Evolutionary conservation across 495 filamentous ascomycete genomes (phyloP).

Genomic region (Penicillium chermesinum): DNA sequence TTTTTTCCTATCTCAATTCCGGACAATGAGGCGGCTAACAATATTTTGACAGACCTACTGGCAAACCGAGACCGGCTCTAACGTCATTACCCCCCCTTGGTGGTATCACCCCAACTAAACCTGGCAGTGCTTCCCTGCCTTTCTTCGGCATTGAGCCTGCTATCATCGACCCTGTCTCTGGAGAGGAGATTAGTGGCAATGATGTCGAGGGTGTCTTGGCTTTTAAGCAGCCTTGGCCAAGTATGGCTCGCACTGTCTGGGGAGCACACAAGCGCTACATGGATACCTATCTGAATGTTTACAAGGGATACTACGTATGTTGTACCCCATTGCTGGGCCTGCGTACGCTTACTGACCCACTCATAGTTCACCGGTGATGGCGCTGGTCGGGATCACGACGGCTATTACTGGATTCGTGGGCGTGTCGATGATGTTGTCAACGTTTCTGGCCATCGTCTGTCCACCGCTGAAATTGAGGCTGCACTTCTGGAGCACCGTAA

Average conservation of each 20-base stretch:
- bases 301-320: constrained; percentile 96
- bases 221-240: constrained; percentile 98
- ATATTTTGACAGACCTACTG: constrained; percentile 76
- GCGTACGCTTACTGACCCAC: constrained; percentile 23
- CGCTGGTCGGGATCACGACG: constrained; percentile 94
- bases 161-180: constrained; percentile 95
- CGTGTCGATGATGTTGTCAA: constrained; percentile 99
- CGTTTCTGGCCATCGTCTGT: constrained; percentile 91
- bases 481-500: constrained; percentile 86
- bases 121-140: constrained; percentile 51
- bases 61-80: constrained; percentile 98
- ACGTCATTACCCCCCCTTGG: constrained; percentile 66
- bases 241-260: constrained; percentile 98
- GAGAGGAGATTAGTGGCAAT: constrained; percentile 90
- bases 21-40: neutral
- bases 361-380: constrained; percentile 93
- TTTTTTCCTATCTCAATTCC: constrained; percentile 13
- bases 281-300: constrained; percentile 97
- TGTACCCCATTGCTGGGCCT: neutral
- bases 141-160: constrained; percentile 99
- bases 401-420: constrained; percentile 99
- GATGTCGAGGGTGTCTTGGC: constrained; percentile 97
- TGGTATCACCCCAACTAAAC: constrained; percentile 53
- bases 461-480: constrained; percentile 96
- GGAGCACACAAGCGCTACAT: constrained; percentile 97